phyloP scores from a whole-genome alignment of 441 rosid genomes.

The Kokia cookei region DNA sequence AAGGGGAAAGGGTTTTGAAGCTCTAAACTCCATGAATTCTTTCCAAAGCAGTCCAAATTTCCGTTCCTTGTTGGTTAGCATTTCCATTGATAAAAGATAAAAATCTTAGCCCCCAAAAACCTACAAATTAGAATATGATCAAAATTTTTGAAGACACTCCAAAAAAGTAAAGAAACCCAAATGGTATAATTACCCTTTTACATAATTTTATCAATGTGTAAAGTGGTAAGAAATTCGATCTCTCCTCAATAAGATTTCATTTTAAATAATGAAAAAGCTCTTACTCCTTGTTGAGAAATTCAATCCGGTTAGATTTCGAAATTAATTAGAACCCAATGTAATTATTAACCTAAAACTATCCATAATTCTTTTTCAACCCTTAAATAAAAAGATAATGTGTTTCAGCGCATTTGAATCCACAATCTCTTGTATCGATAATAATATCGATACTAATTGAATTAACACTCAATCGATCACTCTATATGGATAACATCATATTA shows the following conservation, averaged over 20 bases:
- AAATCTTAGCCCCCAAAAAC: background rate
- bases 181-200: background rate
- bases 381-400: rapidly evolving
- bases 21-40: background rate
- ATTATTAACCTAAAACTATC: too few species aligned
- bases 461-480: too few species aligned
- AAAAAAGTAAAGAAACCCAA: background rate
- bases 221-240: too few species aligned
- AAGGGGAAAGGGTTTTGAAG: conserved; percentile 1
- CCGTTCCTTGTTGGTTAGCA: background rate
- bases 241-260: too few species aligned
- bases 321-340: background rate
- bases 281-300: too few species aligned
- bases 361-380: too few species aligned
- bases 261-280: too few species aligned
- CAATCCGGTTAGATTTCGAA: too few species aligned
- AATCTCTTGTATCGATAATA: rapidly evolving
- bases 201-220: too few species aligned
- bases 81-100: background rate
- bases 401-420: too few species aligned
- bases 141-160: background rate
- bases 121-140: background rate
- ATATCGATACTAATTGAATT: too few species aligned
- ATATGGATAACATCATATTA: too few species aligned
- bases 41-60: conserved; percentile 1